These are phyloP conservation scores for Lactarius vividus DNA, from an alignment of 768 basidiomycete species.

Conservation along the genomic window DNA sequence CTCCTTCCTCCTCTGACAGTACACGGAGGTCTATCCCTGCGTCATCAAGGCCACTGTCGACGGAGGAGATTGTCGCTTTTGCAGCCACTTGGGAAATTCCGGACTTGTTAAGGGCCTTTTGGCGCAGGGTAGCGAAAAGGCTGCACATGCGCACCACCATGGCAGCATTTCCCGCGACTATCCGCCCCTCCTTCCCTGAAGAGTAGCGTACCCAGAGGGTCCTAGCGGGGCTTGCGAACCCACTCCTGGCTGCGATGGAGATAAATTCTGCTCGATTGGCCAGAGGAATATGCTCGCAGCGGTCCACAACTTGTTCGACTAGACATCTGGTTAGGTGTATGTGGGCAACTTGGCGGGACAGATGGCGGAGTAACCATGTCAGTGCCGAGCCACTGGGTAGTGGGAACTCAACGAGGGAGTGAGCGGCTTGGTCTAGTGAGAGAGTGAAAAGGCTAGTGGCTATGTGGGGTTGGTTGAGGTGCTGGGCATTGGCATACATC, in stretches of 20 bases:
- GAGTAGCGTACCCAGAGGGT: constrained; percentile 58
- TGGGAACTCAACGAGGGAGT: constrained; percentile 43
- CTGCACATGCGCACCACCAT: constrained; percentile 51
- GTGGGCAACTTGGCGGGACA: constrained; percentile 40
- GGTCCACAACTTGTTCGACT: constrained; percentile 47
- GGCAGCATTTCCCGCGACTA: constrained; percentile 45
- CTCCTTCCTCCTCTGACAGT: constrained; percentile 9
- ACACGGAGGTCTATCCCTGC: neutral
- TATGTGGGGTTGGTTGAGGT: constrained; percentile 31
- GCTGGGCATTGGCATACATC: constrained; percentile 28
- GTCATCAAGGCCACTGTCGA: neutral
- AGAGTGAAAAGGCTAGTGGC: constrained; percentile 49
- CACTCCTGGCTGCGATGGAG: constrained; percentile 42
- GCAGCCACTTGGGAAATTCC: neutral
- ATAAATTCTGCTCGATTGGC: constrained; percentile 52
- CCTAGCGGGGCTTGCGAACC: constrained; percentile 49
- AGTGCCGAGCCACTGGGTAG: constrained; percentile 47
- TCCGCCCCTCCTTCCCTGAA: constrained; percentile 38
- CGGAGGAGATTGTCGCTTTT: neutral
- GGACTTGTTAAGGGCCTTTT: neutral
- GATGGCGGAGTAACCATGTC: constrained; percentile 52
- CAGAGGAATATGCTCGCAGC: constrained; percentile 42
- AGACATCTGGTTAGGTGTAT: constrained; percentile 49
- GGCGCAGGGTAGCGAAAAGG: constrained; percentile 36
- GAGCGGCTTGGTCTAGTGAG: constrained; percentile 38